Percentiles rank a stretch among this genome's conserved stretches.
Evolutionary conservation across 352 stramenopile genomes (phyloP).

Genomic region (Phytophthora lateralis): DNA sequence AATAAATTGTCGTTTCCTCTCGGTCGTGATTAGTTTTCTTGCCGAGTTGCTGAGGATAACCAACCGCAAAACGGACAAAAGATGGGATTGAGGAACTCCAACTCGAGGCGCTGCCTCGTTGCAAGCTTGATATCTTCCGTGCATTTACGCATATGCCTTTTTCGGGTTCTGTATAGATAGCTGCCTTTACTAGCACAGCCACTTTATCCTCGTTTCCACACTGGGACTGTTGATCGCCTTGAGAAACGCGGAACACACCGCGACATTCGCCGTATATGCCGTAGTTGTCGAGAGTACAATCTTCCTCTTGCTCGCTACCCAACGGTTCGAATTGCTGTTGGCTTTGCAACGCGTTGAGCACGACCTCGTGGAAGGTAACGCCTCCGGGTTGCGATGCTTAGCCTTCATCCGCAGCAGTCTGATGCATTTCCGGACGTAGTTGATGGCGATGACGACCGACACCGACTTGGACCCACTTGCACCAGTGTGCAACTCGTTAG

Average conservation of each 20-base stretch:
- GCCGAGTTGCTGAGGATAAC: neutral
- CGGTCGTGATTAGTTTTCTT: constrained; percentile 4
- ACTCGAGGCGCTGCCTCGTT: constrained; percentile 31
- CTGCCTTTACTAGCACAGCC: constrained; percentile 5
- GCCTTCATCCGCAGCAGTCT: constrained; percentile 24
- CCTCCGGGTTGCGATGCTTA: constrained; percentile 2
- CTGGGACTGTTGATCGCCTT: constrained; percentile 34
- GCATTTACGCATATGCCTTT: constrained; percentile 42
- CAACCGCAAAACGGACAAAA: constrained; percentile 59
- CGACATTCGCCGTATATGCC: constrained; percentile 55
- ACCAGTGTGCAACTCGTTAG: constrained; percentile 8
- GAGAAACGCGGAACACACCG: constrained; percentile 48
- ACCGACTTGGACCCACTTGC: constrained; percentile 14
- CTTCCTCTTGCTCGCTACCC: constrained; percentile 19
- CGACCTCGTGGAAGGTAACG: constrained; percentile 34
- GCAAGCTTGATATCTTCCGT: constrained; percentile 34
- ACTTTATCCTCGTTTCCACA: constrained; percentile 36
- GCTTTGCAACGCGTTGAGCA: constrained; percentile 34
- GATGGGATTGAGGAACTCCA: constrained; percentile 45
- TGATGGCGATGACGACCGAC: constrained; percentile 30
- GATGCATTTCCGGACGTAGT: constrained; percentile 25
- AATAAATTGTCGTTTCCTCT: constrained; percentile 21
- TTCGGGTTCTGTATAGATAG: no score
- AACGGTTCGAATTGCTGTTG: constrained; percentile 38
- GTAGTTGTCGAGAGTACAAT: constrained; percentile 34